phyloP scores from a whole-genome alignment of 1,284 basidiomycete genomes.

The Fomitopsis pinicola region DNA sequence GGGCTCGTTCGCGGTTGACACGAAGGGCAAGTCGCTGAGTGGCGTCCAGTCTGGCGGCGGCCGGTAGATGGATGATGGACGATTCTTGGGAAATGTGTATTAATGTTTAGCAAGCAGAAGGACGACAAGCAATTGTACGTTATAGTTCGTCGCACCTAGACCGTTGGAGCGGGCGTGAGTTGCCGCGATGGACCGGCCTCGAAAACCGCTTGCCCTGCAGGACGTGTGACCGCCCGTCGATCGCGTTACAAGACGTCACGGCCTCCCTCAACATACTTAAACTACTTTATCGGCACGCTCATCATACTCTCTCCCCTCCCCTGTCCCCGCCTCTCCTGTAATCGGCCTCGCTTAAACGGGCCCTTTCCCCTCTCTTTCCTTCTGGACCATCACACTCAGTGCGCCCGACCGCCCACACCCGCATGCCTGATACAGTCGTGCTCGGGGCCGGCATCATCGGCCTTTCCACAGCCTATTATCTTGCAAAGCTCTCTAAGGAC shows the following conservation, averaged over 20 bases:
- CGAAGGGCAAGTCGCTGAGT: conserved; percentile 31
- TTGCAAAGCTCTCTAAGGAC: conserved; percentile 21
- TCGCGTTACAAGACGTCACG: not conserved
- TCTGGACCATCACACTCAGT: not conserved
- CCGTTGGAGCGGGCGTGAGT: not conserved
- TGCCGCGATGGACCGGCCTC: not conserved
- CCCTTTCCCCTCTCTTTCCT: not conserved
- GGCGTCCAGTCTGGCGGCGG: conserved; percentile 10
- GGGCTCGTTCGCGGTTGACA: conserved; percentile 40
- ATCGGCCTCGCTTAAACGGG: not conserved
- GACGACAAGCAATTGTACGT: not conserved
- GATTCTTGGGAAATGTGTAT: not conserved
- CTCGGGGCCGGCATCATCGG: conserved; percentile 58
- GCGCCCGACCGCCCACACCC: conserved; percentile 4
- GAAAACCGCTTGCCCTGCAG: not conserved
- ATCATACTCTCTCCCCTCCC: not conserved
- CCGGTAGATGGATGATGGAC: not conserved
- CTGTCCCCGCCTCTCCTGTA: not conserved
- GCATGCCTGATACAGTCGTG: conserved; percentile 30
- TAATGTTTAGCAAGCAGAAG: not conserved
- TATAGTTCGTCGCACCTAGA: not conserved
- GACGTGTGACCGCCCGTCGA: not conserved
- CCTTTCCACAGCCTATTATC: conserved; percentile 48
- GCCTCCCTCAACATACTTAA: not conserved
- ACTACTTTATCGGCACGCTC: not conserved